phyloP scores from a whole-genome alignment of 2,329 filamentous ascomycete genomes.

The Oidium heveae region DNA sequence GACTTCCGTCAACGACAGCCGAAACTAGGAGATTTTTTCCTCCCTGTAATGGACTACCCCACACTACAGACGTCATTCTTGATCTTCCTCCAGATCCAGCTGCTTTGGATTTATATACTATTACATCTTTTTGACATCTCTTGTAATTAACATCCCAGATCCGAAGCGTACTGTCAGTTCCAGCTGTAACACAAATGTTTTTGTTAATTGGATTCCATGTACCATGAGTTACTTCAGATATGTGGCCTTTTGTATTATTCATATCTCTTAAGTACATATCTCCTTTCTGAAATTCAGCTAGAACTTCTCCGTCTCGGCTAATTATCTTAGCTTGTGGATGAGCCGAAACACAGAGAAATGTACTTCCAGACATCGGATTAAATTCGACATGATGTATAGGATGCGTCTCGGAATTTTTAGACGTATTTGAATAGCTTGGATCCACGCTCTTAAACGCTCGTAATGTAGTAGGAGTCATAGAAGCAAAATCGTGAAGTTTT shows the following conservation, averaged over 20 bases:
- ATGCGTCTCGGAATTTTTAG: conserved; percentile 55
- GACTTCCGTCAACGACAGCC: conserved; percentile 64
- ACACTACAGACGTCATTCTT: conserved; percentile 79
- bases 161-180: conserved; percentile 79
- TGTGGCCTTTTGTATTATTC: conserved; percentile 91
- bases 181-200: conserved; percentile 70
- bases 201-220: conserved; percentile 76
- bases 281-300: conserved; percentile 82
- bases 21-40: conserved; percentile 55
- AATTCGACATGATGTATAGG: conserved; percentile 71
- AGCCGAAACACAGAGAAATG: conserved; percentile 68
- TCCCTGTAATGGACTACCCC: conserved; percentile 56
- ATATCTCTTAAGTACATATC: conserved; percentile 97
- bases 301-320: conserved; percentile 61
- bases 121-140: conserved; percentile 70
- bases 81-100: conserved; percentile 71
- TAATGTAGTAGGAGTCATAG: conserved; percentile 85
- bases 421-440: conserved; percentile 50
- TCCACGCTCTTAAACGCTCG: conserved; percentile 85
- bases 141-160: conserved; percentile 95
- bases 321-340: conserved; percentile 78
- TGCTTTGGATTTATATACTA: conserved; percentile 87
- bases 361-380: conserved; percentile 54
- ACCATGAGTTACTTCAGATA: conserved; percentile 71
- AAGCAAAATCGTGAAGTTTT: conserved; percentile 84